phyloP scores from a whole-genome alignment of 2,329 filamentous ascomycete genomes.

The Trichoderma citrinoviride region DNA sequence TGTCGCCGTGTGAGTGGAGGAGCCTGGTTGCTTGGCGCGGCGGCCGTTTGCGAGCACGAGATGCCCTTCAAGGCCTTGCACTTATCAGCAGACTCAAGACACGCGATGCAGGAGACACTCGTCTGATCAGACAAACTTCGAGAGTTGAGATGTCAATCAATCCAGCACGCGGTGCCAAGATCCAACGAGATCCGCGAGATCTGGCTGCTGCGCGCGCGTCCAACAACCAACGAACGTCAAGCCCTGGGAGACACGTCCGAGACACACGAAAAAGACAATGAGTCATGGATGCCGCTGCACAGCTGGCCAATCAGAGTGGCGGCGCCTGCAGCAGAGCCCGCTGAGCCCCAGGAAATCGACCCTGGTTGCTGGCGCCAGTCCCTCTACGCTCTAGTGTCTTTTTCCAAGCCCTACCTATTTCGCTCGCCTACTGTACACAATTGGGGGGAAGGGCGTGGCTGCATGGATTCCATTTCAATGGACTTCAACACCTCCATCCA shows the following conservation, averaged over 20 bases:
- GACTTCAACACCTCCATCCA: neutral
- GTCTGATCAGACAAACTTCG: neutral
- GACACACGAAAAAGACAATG: neutral
- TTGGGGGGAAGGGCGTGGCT: neutral
- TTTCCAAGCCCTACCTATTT: too few relatives aligned
- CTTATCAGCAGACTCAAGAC: neutral
- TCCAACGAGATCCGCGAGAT: constrained; percentile 5
- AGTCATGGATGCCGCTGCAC: neutral
- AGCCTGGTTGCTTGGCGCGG: constrained; percentile 12
- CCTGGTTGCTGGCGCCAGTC: constrained; percentile 7
- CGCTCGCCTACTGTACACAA: too few relatives aligned
- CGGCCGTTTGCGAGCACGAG: neutral
- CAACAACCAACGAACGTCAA: neutral
- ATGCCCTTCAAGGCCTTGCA: neutral
- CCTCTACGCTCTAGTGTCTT: too few relatives aligned
- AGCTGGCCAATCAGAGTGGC: neutral
- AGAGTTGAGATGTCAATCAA: too few relatives aligned
- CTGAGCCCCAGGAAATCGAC: constrained; percentile 35
- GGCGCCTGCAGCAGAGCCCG: neutral
- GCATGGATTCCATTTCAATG: too few relatives aligned
- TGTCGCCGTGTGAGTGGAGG: neutral
- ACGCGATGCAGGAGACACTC: neutral
- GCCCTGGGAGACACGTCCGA: neutral
- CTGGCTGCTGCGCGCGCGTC: neutral
- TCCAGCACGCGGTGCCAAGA: neutral